Conservation (phyloP, 2,329 filamentous ascomycete genomes). For the Colletotrichum endophyticum region DNA sequence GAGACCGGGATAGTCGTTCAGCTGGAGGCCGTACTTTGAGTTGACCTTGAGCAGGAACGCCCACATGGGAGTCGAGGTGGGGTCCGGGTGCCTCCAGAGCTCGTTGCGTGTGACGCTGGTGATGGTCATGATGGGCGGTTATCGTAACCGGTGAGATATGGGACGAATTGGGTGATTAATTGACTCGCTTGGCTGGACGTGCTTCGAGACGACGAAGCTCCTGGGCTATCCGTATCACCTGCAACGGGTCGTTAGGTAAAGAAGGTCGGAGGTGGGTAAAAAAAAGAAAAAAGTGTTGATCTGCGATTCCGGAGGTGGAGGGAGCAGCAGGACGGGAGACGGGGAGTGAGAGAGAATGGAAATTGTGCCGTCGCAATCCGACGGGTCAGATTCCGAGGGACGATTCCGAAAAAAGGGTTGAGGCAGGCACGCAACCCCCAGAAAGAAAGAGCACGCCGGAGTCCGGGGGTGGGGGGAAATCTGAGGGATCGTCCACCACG, state of each 20-base stretch:
- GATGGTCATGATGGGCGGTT: conserved; percentile 15
- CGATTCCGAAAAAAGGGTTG: conserved; percentile 9
- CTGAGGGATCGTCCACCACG: not conserved
- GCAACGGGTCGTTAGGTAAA: not conserved
- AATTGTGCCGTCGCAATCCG: conserved; percentile 22
- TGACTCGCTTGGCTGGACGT: not conserved
- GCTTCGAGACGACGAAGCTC: not conserved
- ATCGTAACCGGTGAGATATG: not conserved
- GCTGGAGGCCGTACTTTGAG: conserved; percentile 64
- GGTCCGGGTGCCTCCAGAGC: conserved; percentile 75
- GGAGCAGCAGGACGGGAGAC: not conserved
- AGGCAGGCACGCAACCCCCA: not conserved
- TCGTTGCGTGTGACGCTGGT: conserved; percentile 38
- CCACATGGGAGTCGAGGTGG: conserved; percentile 72
- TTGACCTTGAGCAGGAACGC: conserved; percentile 74
- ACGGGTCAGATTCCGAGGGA: conserved; percentile 9
- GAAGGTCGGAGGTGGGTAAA: not conserved
- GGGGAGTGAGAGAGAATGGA: not conserved
- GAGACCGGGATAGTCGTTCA: conserved; percentile 75
- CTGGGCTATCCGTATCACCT: not conserved
- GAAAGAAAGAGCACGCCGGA: not conserved
- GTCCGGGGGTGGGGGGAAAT: conserved; percentile 18
- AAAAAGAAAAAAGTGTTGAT: not conserved
- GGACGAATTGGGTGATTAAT: not conserved
- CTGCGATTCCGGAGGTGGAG: conserved; percentile 5